These are phyloP conservation scores for Nigrograna mackinnonii DNA, from an alignment of 2,329 filamentous ascomycete genomes.

Conservation along the genomic window DNA sequence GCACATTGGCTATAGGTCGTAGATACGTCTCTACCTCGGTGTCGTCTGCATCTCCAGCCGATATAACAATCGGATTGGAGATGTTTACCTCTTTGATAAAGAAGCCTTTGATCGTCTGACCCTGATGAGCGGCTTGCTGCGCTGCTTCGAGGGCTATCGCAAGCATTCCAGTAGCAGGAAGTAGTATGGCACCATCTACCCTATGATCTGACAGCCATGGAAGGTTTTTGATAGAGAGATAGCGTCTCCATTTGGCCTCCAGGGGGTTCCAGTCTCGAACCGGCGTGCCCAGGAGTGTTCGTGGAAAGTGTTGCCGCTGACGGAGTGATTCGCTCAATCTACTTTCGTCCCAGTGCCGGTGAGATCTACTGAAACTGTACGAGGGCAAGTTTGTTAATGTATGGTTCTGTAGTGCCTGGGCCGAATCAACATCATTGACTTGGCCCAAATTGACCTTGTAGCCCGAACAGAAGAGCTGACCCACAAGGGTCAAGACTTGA, in stretches of 20 bases:
- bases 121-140: constrained; percentile 8
- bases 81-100: constrained; percentile 3
- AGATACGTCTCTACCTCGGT: constrained; percentile 2
- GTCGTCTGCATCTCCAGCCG: not conserved
- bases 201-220: constrained; percentile 30
- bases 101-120: not conserved
- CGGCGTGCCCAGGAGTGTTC: constrained; percentile 1
- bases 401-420: no score
- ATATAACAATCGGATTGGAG: constrained; percentile 1
- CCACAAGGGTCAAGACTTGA: not conserved
- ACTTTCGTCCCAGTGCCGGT: constrained; percentile 19
- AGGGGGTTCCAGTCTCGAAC: constrained; percentile 19
- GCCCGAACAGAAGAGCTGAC: not conserved
- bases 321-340: constrained; percentile 2
- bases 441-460: not conserved
- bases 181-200: constrained; percentile 15
- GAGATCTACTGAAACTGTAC: no score
- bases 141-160: constrained; percentile 7
- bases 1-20: no score
- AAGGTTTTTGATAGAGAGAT: constrained; percentile 17
- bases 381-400: no score
- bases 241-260: constrained; percentile 5
- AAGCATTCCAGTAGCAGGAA: constrained; percentile 4
- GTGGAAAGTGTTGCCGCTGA: not conserved
- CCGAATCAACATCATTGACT: not conserved